Conservation (phyloP, 768 basidiomycete species). For the Podaxis sp. region DNA sequence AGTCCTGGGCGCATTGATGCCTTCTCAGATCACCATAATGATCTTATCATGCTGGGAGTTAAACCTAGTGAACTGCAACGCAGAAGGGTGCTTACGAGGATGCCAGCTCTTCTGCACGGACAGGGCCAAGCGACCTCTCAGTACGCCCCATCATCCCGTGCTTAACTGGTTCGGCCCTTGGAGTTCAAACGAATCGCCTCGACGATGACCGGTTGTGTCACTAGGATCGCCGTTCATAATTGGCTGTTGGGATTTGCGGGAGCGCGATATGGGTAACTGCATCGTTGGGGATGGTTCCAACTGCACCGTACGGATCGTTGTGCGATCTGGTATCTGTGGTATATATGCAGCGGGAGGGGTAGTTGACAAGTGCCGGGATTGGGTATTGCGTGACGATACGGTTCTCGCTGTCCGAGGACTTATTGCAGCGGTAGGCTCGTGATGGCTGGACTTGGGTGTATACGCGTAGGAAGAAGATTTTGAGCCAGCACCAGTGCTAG, state of each 20-base stretch:
- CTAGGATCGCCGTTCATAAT: slow-evolving; percentile 9
- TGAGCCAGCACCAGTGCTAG: slow-evolving; percentile 1
- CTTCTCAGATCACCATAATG: not conserved
- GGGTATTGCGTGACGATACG: slow-evolving; percentile 14
- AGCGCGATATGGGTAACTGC: slow-evolving; percentile 36
- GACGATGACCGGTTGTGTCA: not conserved
- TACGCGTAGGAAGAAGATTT: slow-evolving; percentile 16
- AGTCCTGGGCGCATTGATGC: not conserved
- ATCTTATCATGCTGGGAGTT: not conserved
- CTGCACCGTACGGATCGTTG: slow-evolving; percentile 43
- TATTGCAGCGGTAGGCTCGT: not conserved
- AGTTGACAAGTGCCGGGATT: slow-evolving; percentile 23
- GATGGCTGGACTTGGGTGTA: slow-evolving; percentile 21
- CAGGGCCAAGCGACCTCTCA: not conserved
- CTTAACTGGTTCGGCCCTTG: not conserved
- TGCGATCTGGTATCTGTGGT: slow-evolving; percentile 27
- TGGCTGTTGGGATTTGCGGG: slow-evolving; percentile 18
- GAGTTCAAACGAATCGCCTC: not conserved
- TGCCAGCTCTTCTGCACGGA: not conserved
- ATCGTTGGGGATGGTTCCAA: slow-evolving; percentile 51
- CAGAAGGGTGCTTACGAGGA: not conserved
- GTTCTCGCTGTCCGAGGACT: not conserved
- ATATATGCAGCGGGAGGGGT: slow-evolving; percentile 31
- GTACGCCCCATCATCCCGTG: not conserved
- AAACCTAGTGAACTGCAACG: not conserved